A percentile compares a stretch with the other conserved stretches of the same genome.
Evolutionary conservation across 2,329 filamentous ascomycete species (phyloP).

Genomic region (Colletotrichum sp.): DNA sequence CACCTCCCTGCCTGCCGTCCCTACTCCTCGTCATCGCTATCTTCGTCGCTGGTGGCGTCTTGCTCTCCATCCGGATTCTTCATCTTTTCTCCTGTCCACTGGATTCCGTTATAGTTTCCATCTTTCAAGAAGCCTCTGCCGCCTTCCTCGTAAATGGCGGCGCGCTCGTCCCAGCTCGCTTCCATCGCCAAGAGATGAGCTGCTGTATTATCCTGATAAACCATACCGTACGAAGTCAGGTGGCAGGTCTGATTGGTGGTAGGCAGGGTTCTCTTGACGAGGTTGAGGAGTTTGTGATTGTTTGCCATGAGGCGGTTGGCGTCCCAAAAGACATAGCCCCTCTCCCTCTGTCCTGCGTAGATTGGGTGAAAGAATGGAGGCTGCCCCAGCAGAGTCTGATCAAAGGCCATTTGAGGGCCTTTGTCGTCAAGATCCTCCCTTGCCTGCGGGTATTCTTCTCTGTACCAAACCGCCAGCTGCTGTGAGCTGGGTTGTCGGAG

Average conservation of each 20-base stretch:
- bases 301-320: neutral
- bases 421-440: neutral
- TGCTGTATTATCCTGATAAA: neutral
- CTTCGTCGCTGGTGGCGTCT: neutral
- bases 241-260: neutral
- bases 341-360: neutral
- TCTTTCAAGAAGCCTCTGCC: neutral
- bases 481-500: neutral
- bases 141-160: neutral
- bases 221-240: fast-evolving
- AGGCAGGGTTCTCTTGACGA: neutral
- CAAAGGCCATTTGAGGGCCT: neutral
- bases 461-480: neutral
- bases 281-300: neutral
- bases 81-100: neutral
- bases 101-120: neutral
- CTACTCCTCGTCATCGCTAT: neutral
- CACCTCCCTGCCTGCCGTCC: neutral
- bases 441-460: neutral
- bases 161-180: neutral
- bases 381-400: neutral
- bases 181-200: neutral
- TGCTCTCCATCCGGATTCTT: neutral
- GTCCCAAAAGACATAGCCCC: neutral
- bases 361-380: neutral